Conservation (phyloP, 2,329 filamentous ascomycete species). For the Alternaria rosae region DNA sequence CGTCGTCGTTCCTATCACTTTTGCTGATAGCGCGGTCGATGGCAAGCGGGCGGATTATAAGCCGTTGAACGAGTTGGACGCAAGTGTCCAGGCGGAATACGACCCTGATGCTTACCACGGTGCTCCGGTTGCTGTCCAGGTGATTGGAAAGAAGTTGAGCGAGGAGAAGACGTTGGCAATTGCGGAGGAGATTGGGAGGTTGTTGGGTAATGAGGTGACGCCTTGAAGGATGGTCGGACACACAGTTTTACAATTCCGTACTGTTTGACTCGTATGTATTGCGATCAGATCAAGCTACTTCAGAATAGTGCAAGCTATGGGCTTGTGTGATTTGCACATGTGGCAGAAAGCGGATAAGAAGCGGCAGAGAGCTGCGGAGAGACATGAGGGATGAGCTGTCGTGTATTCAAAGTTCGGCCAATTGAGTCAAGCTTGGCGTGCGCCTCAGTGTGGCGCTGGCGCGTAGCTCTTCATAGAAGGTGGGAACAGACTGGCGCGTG, state of each 20-base stretch:
- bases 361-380: constrained; percentile 27
- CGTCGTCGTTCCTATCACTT: constrained; percentile 31
- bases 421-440: neutral
- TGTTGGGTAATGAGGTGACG: constrained; percentile 4
- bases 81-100: constrained; percentile 8
- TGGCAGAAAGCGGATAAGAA: constrained; percentile 23
- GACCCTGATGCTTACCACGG: constrained; percentile 15
- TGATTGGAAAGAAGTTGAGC: constrained; percentile 8
- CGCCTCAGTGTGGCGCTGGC: constrained; percentile 3
- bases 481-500: constrained; percentile 1
- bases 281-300: neutral
- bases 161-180: constrained; percentile 20
- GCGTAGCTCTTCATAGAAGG: constrained; percentile 1
- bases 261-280: neutral
- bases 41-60: constrained; percentile 12
- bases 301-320: neutral
- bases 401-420: neutral
- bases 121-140: constrained; percentile 18
- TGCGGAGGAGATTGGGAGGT: constrained; percentile 9
- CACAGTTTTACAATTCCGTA: neutral
- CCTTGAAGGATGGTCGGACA: neutral
- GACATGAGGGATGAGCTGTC: neutral
- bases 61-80: constrained; percentile 27
- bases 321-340: neutral
- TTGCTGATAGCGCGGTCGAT: constrained; percentile 25